phyloP scores from a whole-genome alignment of 169 alveolate genomes.

The Plasmodium knowlesi region DNA sequence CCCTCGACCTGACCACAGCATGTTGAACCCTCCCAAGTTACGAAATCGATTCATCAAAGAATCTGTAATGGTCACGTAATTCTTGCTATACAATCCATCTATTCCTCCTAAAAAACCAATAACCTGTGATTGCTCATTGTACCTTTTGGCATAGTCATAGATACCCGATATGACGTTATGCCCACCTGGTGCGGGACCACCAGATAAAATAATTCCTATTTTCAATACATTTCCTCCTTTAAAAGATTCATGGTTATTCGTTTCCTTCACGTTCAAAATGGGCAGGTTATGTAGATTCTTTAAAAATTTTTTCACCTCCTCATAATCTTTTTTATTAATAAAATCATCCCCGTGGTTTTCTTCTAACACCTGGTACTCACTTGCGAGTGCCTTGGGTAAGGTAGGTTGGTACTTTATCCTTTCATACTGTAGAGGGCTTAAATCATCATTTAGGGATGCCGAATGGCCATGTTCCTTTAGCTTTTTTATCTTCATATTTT shows the following conservation, averaged over 20 bases:
- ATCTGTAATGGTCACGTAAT: slow-evolving; percentile 92
- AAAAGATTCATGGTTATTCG: slow-evolving; percentile 59
- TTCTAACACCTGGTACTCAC: slow-evolving; percentile 69
- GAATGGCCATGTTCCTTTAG: slow-evolving; percentile 81
- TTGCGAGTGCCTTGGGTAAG: slow-evolving; percentile 76
- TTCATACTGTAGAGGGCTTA: slow-evolving; percentile 82
- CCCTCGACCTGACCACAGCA: slow-evolving; percentile 98
- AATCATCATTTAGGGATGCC: slow-evolving; percentile 80
- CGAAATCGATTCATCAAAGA: slow-evolving; percentile 95
- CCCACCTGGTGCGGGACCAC: slow-evolving; percentile 99
- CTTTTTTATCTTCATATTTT: slow-evolving; percentile 70
- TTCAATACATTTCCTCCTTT: slow-evolving; percentile 79
- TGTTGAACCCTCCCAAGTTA: slow-evolving; percentile 98
- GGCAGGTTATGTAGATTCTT: slow-evolving; percentile 69
- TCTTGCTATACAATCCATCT: slow-evolving; percentile 93
- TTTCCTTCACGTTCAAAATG: slow-evolving; percentile 76
- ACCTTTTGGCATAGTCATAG: slow-evolving; percentile 92
- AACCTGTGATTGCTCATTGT: slow-evolving; percentile 92
- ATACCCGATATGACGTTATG: slow-evolving; percentile 98
- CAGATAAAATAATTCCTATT: slow-evolving; percentile 97
- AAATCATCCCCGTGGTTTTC: slow-evolving; percentile 79
- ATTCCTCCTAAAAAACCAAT: slow-evolving; percentile 96
- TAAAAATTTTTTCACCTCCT: slow-evolving; percentile 67
- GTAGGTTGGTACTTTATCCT: slow-evolving; percentile 78
- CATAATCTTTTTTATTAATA: slow-evolving; percentile 77